These are phyloP conservation scores for Emericellopsis atlantica DNA, from an alignment of 2,329 filamentous ascomycete genomes.

Conservation along the genomic window DNA sequence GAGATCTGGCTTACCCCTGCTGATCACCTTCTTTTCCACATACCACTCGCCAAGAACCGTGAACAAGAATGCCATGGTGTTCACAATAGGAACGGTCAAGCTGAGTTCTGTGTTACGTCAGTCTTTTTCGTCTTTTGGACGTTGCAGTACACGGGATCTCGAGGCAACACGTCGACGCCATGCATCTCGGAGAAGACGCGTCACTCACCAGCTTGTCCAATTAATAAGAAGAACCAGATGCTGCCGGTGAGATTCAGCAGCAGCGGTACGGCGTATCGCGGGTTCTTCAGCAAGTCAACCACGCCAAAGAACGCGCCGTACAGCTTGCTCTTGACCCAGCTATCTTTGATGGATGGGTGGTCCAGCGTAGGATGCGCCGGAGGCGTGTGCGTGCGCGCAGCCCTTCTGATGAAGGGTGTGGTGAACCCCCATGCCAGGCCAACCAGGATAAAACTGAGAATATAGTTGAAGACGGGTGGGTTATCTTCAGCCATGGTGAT, in stretches of 20 bases:
- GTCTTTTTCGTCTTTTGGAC: neutral
- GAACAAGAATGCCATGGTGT: slow-evolving; percentile 90
- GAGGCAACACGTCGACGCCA: neutral
- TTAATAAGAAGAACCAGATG: slow-evolving; percentile 91
- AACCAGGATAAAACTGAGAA: slow-evolving; percentile 81
- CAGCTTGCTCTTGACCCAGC: slow-evolving; percentile 49
- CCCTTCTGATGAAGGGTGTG: slow-evolving; percentile 81
- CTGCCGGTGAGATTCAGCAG: slow-evolving; percentile 84
- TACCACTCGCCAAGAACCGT: slow-evolving; percentile 93
- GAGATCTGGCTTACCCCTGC: slow-evolving; percentile 45
- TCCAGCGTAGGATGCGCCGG: slow-evolving; percentile 43
- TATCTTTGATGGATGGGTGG: slow-evolving; percentile 34
- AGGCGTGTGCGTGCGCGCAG: slow-evolving; percentile 63
- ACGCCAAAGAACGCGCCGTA: slow-evolving; percentile 62
- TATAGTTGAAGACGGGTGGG: slow-evolving; percentile 61
- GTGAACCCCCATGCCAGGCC: slow-evolving; percentile 89
- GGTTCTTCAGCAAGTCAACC: slow-evolving; percentile 65
- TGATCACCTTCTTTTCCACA: slow-evolving; percentile 84
- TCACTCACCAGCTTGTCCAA: slow-evolving; percentile 75
- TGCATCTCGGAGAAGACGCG: neutral
- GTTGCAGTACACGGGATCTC: neutral
- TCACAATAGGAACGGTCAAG: slow-evolving; percentile 87
- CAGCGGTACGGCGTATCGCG: slow-evolving; percentile 73
- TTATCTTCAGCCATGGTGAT: slow-evolving; percentile 10
- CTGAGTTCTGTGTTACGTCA: slow-evolving; percentile 55